Base-by-base conservation (phyloP, 2,329 filamentous ascomycete genomes). In the Pseudocercospora fijiensis region DNA sequence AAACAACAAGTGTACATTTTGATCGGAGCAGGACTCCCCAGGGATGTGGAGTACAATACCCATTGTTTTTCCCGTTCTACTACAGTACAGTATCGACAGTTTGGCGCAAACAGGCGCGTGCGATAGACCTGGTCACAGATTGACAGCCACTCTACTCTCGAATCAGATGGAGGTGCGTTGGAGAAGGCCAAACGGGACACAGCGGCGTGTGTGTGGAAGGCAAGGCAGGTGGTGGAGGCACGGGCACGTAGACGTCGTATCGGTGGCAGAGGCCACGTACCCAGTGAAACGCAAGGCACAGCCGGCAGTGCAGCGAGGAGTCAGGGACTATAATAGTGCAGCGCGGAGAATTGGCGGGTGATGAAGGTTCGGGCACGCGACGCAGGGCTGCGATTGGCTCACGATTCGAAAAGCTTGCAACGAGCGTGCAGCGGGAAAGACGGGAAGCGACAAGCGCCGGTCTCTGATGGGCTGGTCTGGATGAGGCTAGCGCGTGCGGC, bases 331-430 rank as follows among this genome's bases (percentile, higher is more conserved):
- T n/a, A n/a, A n/a, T n/a, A n/a, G n/a, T n/a, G n/a, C n/a, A n/a
- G n/a, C n/a, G 22, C 22, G 49, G 49, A 53, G 53, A 41, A 56
- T 37, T 56, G 13, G 52, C 22, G 52, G 49, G 49, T 53, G 49
- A 53, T 22, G 10, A 28, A 3, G 49, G 24, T 28, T 6, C 11
- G 13, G 49, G 49, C n/a, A n/a, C n/a, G n/a, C n/a, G n/a, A n/a
- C 20, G 24, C 9, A 28, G 9, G 24, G 10, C 49, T 13, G 26
- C 49, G 24, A 53, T 53, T 37, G 9, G 51, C 16, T 28, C n/a
- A n/a, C 27, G 24, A 24, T 18, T 20, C 4, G 9, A 51, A 51
- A 51, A 51, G 24, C 26, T 30, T 55, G 51, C 51, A 18, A 28
- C 11, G 24, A 55, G n/a, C 26, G 8, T 22, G 22, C 47, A 51